These are phyloP conservation scores for Thermothielavioides terrestris DNA, from an alignment of 495 filamentous ascomycete species.

Conservation along the genomic window DNA sequence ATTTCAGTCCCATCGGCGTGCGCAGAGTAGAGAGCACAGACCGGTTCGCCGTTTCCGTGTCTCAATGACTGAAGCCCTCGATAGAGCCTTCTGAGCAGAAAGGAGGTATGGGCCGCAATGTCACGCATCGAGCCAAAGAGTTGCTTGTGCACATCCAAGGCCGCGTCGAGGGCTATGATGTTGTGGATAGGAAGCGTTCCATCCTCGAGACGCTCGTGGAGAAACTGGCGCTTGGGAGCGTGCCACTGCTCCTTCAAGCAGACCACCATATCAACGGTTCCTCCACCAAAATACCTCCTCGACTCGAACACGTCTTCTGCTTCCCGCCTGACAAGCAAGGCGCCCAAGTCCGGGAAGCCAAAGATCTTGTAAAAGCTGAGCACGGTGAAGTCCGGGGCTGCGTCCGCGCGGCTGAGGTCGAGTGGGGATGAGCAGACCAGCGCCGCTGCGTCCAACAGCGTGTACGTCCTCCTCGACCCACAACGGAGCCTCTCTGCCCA, in stretches of 20 bases:
- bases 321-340: conserved; percentile 69
- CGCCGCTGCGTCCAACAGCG: conserved; percentile 85
- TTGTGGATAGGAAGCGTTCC: conserved; percentile 84
- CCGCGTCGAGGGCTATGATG: conserved; percentile 70
- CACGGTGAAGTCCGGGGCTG: conserved; percentile 77
- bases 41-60: conserved; percentile 58
- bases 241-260: conserved; percentile 61
- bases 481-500: conserved; percentile 56
- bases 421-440: conserved; percentile 69
- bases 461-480: conserved; percentile 41
- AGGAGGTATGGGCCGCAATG: conserved; percentile 66
- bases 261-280: conserved; percentile 76
- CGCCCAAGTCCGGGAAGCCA: conserved; percentile 87
- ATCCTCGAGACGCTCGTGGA: conserved; percentile 80
- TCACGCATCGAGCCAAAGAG: conserved; percentile 62
- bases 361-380: conserved; percentile 97
- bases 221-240: conserved; percentile 56
- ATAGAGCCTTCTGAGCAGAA: conserved; percentile 52
- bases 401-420: conserved; percentile 52
- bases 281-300: conserved; percentile 85
- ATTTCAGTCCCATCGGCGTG: conserved; percentile 15
- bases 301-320: conserved; percentile 52
- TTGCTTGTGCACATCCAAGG: conserved; percentile 57
- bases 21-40: conserved; percentile 59
- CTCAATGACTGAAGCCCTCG: conserved; percentile 48